These are phyloP conservation scores for Escallonia rubra DNA, from an alignment of 129 eudicot species.

Conservation along the genomic window DNA sequence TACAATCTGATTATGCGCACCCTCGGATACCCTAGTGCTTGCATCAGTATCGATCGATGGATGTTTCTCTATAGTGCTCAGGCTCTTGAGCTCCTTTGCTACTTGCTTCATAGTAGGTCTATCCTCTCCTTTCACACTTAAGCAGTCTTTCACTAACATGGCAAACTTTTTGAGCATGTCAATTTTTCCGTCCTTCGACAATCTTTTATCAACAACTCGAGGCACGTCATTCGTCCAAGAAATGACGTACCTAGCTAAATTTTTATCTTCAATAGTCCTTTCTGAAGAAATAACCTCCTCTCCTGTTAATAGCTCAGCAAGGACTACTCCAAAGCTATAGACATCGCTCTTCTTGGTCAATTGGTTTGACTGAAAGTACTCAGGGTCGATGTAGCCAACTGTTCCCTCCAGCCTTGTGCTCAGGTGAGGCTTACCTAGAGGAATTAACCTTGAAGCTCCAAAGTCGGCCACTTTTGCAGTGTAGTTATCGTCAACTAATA, in stretches of 20 bases:
- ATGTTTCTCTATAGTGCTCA: constrained; percentile 1
- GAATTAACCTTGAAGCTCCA: constrained; percentile 24
- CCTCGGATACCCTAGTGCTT: too few relatives aligned
- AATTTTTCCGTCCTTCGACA: neutral
- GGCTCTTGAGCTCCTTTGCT: neutral
- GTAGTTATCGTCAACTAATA: constrained; percentile 21
- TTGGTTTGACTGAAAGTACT: constrained; percentile 7
- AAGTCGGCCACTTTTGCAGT: constrained; percentile 21
- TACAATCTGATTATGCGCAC: too few relatives aligned
- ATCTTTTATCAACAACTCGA: neutral
- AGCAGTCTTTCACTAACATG: neutral
- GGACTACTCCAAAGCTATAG: constrained; percentile 37
- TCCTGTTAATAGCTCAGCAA: constrained; percentile 22
- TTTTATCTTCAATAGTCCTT: neutral
- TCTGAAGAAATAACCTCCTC: neutral
- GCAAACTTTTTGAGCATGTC: neutral
- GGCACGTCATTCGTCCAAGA: neutral
- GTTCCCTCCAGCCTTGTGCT: constrained; percentile 24
- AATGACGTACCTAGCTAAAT: constrained; percentile 10
- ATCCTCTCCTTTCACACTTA: neutral
- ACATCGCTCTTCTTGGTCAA: constrained; percentile 30
- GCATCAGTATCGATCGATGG: constrained; percentile 9
- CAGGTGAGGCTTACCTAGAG: constrained; percentile 8
- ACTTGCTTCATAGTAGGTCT: constrained; percentile 12
- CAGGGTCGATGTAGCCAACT: constrained; percentile 9